Percentiles rank a stretch among this genome's conserved stretches.
These are phyloP conservation scores for Cucumis melo DNA, from an alignment of 306 rosid species.

Conservation along the genomic window DNA sequence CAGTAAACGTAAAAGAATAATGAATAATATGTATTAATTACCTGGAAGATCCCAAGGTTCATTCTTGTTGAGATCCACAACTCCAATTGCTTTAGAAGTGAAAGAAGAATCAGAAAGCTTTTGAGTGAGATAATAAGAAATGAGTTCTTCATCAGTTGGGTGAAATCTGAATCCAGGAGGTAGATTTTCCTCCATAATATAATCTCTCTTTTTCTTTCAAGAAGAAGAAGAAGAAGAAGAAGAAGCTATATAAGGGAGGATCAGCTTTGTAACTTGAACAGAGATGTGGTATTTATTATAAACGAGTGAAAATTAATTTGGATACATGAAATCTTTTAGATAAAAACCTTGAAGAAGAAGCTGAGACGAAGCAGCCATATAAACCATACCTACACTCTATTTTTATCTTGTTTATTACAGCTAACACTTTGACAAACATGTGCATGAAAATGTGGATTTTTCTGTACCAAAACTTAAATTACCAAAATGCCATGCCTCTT, in stretches of 20 bases:
- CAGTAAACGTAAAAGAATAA: no score
- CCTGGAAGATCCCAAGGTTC: conserved; percentile 99
- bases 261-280: conserved; percentile 11
- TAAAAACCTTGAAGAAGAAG: conserved; percentile 34
- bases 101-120: conserved; percentile 61
- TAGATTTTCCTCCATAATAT: conserved; percentile 48
- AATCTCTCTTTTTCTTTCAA: no score
- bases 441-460: conserved; percentile 13
- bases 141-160: conserved; percentile 92
- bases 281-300: conserved; percentile 14
- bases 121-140: conserved; percentile 46
- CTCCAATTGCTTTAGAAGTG: conserved; percentile 53
- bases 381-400: background rate
- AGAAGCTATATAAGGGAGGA: background rate
- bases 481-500: background rate
- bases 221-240: background rate
- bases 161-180: conserved; percentile 96
- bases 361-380: conserved; percentile 1
- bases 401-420: conserved; percentile 21
- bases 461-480: background rate
- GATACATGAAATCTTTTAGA: no score
- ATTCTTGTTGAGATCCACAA: conserved; percentile 85
- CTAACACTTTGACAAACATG: conserved; percentile 70
- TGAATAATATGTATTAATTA: background rate
- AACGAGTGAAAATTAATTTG: conserved; percentile 18